Evolutionary conservation across 1,284 basidiomycete genomes (phyloP).

Genomic region (Singerocomus inundabilis): DNA sequence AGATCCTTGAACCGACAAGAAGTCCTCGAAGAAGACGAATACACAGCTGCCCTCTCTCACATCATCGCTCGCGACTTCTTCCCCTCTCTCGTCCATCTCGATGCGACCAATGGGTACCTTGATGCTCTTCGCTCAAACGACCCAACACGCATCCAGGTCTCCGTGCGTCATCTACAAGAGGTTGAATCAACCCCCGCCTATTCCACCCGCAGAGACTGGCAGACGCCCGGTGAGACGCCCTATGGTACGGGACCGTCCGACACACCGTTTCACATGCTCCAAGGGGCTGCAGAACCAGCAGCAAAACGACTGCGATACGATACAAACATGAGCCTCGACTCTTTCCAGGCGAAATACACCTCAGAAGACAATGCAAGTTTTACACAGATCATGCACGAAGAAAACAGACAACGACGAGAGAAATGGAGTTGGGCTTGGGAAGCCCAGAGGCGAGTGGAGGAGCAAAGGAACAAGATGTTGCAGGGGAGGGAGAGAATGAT

Average conservation of each 20-base stretch:
- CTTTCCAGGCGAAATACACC: slow-evolving; percentile 87
- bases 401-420: slow-evolving; percentile 79
- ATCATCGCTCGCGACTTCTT: slow-evolving; percentile 99
- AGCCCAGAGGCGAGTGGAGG: slow-evolving; percentile 77
- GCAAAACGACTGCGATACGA: slow-evolving; percentile 61
- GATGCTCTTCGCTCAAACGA: slow-evolving; percentile 75
- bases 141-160: slow-evolving; percentile 67
- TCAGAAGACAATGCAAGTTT: slow-evolving; percentile 96
- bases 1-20: slow-evolving; percentile 68
- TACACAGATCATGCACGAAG: slow-evolving; percentile 83
- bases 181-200: slow-evolving; percentile 51
- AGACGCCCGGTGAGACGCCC: slow-evolving; percentile 66
- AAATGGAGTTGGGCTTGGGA: slow-evolving; percentile 90
- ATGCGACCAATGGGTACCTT: slow-evolving; percentile 84
- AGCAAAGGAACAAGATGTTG: slow-evolving; percentile 57
- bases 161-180: slow-evolving; percentile 70
- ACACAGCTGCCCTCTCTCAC: slow-evolving; percentile 86
- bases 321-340: slow-evolving; percentile 66
- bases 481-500: slow-evolving; percentile 65
- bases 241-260: slow-evolving; percentile 60
- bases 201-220: slow-evolving; percentile 38
- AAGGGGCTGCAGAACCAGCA: slow-evolving; percentile 37
- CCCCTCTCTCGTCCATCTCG: slow-evolving; percentile 83
- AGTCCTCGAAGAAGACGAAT: slow-evolving; percentile 93
- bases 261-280: slow-evolving; percentile 57